Base-by-base conservation (phyloP, 176 grass and related monocot genomes). In the Tillandsia leiboldiana region DNA sequence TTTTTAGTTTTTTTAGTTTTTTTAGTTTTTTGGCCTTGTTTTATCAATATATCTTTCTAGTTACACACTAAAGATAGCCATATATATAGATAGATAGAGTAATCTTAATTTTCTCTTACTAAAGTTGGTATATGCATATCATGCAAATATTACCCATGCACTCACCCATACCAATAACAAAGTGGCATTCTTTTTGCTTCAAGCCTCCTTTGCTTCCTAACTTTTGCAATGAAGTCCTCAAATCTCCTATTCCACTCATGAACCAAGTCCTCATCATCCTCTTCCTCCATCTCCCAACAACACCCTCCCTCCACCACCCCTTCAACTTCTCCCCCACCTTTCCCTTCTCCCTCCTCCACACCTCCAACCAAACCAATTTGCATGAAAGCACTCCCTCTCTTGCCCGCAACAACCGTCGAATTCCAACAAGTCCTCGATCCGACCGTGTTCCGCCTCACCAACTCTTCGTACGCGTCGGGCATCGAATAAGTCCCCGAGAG, bases 181-280 rank as follows among this genome's bases (percentile, higher is more conserved):
- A 83, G 77, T 72, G 83, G 72, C 78, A 85, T 83, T 65, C 77
- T 97, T 22, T 42, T 42, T 6, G 74, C 81, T 81, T 97, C 93
- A 50, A 81, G 28, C 74, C 76, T 90, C 79, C 93, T 92, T 62
- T 97, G 84, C 78, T 63, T 83, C 78, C 87, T 97, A 48, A 97
- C 84, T 83, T 74, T 97, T 61, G 93, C 83, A 70, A 97, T 97
- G 84, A 90, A 97, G 73, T 97, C 86, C 8, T 97, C 93, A 15
- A 92, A 89, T 85, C 87, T 97, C 76, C 75, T 78, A 73, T 92
- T 73, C 71, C 92, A 83, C 49, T 97, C 88, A 42, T 42, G 33
- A 49, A 51, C 62, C 73, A 66, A 53, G 14, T 81, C 78, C 14
- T 77, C 77, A 49, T 66, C 76, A 57, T 26, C 75, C 42, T 77